Conservation (phyloP, 2,329 filamentous ascomycete genomes). For the Clarireedia monteithiana region DNA sequence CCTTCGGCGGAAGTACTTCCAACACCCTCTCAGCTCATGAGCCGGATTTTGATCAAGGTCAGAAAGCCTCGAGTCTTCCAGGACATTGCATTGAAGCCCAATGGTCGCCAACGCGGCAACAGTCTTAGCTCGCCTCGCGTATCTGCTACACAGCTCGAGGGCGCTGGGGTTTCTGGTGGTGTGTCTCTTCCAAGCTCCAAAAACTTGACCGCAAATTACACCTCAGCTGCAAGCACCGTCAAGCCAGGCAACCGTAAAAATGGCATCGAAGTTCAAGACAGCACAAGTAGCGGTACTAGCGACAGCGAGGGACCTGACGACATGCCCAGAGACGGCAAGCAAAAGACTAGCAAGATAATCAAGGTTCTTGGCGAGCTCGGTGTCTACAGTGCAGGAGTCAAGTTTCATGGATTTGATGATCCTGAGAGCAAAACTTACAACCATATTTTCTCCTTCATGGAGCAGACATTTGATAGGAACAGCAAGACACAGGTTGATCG, state of each 20-base stretch:
- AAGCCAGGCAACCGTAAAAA: constrained; percentile 17
- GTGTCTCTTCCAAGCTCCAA: constrained; percentile 46
- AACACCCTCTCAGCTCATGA: constrained; percentile 75
- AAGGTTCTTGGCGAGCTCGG: constrained; percentile 77
- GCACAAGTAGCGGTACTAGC: constrained; percentile 69
- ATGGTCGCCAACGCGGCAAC: constrained; percentile 48
- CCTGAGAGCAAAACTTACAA: constrained; percentile 80
- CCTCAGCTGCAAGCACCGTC: constrained; percentile 10
- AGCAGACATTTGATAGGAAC: constrained; percentile 77
- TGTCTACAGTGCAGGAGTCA: constrained; percentile 67
- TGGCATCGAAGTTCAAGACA: constrained; percentile 38
- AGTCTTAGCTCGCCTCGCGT: constrained; percentile 75
- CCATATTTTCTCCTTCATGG: constrained; percentile 92
- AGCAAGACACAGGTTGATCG: constrained; percentile 71
- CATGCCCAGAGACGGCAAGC: constrained; percentile 48
- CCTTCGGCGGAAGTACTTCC: constrained; percentile 63
- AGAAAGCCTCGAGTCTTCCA: constrained; percentile 57
- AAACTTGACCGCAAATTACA: constrained; percentile 7
- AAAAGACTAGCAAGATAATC: constrained; percentile 74
- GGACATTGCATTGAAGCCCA: constrained; percentile 34
- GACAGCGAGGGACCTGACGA: constrained; percentile 52
- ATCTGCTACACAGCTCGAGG: constrained; percentile 54
- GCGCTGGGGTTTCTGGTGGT: constrained; percentile 41
- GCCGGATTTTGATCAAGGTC: constrained; percentile 86
- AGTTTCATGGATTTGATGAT: constrained; percentile 73